Base-by-base conservation (phyloP, 2,329 filamentous ascomycete species). In the Talaromyces sp. region DNA sequence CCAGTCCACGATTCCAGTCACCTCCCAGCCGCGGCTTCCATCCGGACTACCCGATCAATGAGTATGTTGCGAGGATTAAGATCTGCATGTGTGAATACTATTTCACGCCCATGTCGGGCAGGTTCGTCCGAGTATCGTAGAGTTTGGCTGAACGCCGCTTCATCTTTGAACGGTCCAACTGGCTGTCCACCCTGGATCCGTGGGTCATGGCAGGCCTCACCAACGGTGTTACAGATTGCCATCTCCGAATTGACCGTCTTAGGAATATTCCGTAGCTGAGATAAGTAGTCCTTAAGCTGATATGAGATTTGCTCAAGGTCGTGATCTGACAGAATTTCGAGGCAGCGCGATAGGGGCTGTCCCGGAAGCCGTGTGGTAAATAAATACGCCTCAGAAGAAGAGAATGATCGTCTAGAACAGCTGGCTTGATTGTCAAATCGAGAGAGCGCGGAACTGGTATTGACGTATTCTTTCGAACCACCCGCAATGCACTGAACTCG, bases 21-120 rank as follows among this genome's bases (percentile, higher is more conserved):
- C 53, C 31, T 22, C 10, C 53, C 53, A 58, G 31, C 53, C n/a
- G 38, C 53, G 31, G 17, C 53, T 58, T 58, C 53, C 53, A 58
- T 58, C 53, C 17, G 31, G 31, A n/a, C 17, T 8, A 58, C 29
- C n/a, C 34, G 17, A 38, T 58, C 53, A 19, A 58, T 31, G 6
- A 58, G 53, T 36, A 58, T 38, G 22, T 58, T 58, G n/a, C 53
- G 53, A 58, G 53, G 53, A 38, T 38, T 58, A 5, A 58, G 53
- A 38, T 58, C 53, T 8, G 53, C 53, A 58, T 58, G 53, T 58
- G 53, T 58, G 22, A 58, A 38, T n/a, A 58, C 53, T n/a, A 58
- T 38, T 29, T 58, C n/a, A 15, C 38, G 53, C 5, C 31, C 53
- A 3, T 10, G 53, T 22, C 53, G 53, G 27, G 53, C 31, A 58